These are phyloP conservation scores for Amniculicola lignicola DNA, from an alignment of 495 filamentous ascomycete species.

Conservation along the genomic window DNA sequence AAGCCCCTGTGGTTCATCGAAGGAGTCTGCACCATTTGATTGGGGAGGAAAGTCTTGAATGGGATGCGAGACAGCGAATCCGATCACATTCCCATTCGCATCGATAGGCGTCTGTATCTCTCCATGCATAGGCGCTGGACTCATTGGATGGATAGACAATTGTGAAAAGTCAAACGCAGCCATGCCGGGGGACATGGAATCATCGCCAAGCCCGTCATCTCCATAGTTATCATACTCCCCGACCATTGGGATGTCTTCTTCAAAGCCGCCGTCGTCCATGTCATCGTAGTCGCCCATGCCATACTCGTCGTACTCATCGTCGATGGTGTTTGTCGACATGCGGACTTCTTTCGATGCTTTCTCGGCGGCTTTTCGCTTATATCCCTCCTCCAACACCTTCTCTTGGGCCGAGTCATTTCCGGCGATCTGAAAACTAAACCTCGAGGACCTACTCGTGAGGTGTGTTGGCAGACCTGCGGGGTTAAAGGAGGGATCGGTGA, in stretches of 20 bases:
- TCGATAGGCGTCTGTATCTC: slow-evolving; percentile 26
- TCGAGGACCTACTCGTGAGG: slow-evolving; percentile 79
- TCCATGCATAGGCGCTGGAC: slow-evolving; percentile 19
- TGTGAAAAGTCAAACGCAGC: slow-evolving; percentile 30
- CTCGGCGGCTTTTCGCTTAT: slow-evolving; percentile 66
- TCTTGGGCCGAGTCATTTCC: slow-evolving; percentile 76
- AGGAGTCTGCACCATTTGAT: background rate
- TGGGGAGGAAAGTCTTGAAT: too few species aligned
- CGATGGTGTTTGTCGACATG: slow-evolving; percentile 41
- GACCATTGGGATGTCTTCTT: slow-evolving; percentile 35
- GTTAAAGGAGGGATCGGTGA: slow-evolving; percentile 43
- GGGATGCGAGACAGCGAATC: slow-evolving; percentile 20
- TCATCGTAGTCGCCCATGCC: slow-evolving; percentile 27
- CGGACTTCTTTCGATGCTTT: slow-evolving; percentile 44
- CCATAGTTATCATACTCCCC: slow-evolving; percentile 44
- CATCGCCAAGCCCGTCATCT: slow-evolving; percentile 49
- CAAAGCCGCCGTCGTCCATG: slow-evolving; percentile 37
- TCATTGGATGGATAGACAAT: slow-evolving; percentile 16
- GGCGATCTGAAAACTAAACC: slow-evolving; percentile 88
- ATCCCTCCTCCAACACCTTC: slow-evolving; percentile 78
- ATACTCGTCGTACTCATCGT: slow-evolving; percentile 36
- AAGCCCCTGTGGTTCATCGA: slow-evolving; percentile 12
- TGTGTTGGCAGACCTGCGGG: slow-evolving; percentile 47
- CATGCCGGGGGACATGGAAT: slow-evolving; percentile 33
- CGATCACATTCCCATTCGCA: slow-evolving; percentile 24